Evolutionary conservation across 306 rosid genomes (phyloP).

Genomic region (Geum urbanum): DNA sequence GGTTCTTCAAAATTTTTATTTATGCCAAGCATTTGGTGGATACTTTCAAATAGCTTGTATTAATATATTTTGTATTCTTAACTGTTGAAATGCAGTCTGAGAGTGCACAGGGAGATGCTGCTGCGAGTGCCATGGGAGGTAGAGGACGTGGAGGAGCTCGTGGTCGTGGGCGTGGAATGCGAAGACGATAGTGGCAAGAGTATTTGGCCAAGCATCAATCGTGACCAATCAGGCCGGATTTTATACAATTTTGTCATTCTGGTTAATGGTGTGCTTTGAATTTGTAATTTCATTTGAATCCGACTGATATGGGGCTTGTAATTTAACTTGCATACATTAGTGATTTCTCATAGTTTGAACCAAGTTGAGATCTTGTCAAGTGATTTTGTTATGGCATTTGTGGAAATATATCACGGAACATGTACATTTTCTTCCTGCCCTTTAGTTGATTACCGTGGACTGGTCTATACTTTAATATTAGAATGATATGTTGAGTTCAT

Average conservation of each 20-base stretch:
- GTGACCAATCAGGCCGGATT: constrained; percentile 9
- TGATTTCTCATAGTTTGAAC: too few relatives aligned
- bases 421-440: background rate
- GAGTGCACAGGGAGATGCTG: constrained; percentile 99
- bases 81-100: constrained; percentile 60
- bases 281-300: background rate
- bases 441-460: background rate
- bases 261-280: constrained; percentile 6
- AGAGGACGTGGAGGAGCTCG: too few relatives aligned
- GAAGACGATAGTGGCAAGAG: constrained; percentile 44
- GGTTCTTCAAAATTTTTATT: background rate
- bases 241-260: constrained; percentile 10
- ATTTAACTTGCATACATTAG: too few relatives aligned
- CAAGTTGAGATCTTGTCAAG: background rate
- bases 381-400: background rate
- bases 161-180: constrained; percentile 97
- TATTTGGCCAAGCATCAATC: background rate
- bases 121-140: constrained; percentile 97
- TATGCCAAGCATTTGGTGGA: too few relatives aligned
- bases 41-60: background rate
- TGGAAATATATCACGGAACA: background rate
- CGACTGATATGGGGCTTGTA: background rate
- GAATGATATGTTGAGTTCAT: too few relatives aligned
- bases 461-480: too few relatives aligned
- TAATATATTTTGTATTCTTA: background rate